These are phyloP conservation scores for Sugiyamaella pinicola DNA, from an alignment of 1,139 yeast species.

Conservation along the genomic window DNA sequence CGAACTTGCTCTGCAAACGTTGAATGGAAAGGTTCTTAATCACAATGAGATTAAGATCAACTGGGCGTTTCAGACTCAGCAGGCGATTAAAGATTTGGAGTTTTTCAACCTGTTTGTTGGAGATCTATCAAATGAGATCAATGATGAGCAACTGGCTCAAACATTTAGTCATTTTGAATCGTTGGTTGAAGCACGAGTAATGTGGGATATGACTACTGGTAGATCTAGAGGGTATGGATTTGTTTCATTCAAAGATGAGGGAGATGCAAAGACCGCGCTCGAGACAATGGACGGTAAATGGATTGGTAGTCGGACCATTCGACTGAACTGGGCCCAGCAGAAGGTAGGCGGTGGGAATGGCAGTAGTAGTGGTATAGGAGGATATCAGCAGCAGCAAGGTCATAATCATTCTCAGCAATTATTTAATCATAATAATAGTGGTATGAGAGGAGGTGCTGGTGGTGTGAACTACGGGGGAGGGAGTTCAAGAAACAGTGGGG, in stretches of 20 bases:
- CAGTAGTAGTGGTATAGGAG: constrained; percentile 47
- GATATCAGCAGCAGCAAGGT: constrained; percentile 88
- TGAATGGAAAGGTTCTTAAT: constrained; percentile 53
- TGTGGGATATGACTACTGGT: constrained; percentile 98
- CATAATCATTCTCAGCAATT: constrained; percentile 89
- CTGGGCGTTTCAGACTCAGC: constrained; percentile 83
- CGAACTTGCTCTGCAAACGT: constrained; percentile 58
- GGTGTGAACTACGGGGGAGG: constrained; percentile 41
- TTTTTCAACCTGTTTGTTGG: constrained; percentile 83
- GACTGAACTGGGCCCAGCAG: constrained; percentile 90
- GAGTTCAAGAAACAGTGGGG: constrained; percentile 42
- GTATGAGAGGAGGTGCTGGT: constrained; percentile 53
- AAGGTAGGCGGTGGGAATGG: constrained; percentile 47
- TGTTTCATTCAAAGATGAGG: constrained; percentile 69
- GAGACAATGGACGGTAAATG: constrained; percentile 73
- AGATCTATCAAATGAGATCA: constrained; percentile 79
- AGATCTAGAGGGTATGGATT: constrained; percentile 91
- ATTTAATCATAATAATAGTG: background rate
- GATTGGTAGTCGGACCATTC: constrained; percentile 72
- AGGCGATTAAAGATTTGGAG: constrained; percentile 52
- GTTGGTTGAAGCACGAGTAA: constrained; percentile 82
- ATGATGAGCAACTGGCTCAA: constrained; percentile 66
- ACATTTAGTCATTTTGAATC: constrained; percentile 65
- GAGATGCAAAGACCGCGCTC: constrained; percentile 76
- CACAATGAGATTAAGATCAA: constrained; percentile 60